Evolutionary conservation across 352 stramenopile species (phyloP), one percentile per base, ranked within the genome.

Genomic region (Globisporangium viniferum): DNA sequence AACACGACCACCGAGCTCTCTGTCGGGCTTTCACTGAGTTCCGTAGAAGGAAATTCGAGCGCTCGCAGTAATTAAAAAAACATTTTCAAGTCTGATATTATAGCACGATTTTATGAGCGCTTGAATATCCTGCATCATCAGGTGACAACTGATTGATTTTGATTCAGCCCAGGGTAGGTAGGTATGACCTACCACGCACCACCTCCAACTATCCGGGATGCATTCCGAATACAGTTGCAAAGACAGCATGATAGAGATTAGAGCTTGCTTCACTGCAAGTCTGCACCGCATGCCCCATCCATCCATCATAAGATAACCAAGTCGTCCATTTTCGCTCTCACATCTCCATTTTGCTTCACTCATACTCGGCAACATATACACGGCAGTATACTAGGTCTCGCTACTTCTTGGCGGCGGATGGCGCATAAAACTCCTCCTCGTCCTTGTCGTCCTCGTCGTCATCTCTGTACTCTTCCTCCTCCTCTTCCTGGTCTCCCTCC

Each of bases 401-500:
- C 18, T 51, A 24, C 18, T 51, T 51, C 44, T 24, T 51, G 44
- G 44, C 2, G 44, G 44, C 5, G 44, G 44, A 2, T 51, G 54
- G 18, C 29, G 15, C 54, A 18, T 54, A 41, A 31, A n/a, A 44
- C 12, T 67, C 62, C n/a, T 61, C 62, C 0, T 51, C 62, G 3
- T 67, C 49, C 9, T 36, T 5, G 31, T 33, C 31, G 31, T 33
- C 49, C 24, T 29, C 15, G 22, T 49, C 49, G 18, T 20, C 48
- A 15, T 59, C 48, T 10, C 33, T 12, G 35, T 67, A 48, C 3
- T 67, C 62, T 18, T 57, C 63, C 3, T 62, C n/a, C 14, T 41
- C 77, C 46, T 74, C 44, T 49, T 65, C 62, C 6, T 57, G 36
- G 5, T 73, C 53, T 7, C 70, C 67, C 48, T 77, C 24, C 48